Evolutionary conservation across 495 filamentous ascomycete genomes (phyloP).

Genomic region (Neurospora sp.): DNA sequence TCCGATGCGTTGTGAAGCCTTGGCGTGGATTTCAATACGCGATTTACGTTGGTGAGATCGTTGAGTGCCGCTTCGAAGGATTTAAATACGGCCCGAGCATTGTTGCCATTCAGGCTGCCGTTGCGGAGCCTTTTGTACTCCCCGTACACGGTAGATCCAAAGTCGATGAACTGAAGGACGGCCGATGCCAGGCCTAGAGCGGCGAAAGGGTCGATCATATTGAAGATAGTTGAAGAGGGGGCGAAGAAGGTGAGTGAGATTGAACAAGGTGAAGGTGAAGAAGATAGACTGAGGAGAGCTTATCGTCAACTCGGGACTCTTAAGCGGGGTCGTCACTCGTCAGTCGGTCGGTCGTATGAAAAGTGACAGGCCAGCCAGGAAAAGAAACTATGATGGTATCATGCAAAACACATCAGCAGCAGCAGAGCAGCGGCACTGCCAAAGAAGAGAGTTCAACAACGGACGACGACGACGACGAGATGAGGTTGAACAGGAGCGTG

Average conservation of each 20-base stretch:
- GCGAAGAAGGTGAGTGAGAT: not conserved
- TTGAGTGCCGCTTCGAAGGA: not conserved
- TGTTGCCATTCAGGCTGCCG: not conserved
- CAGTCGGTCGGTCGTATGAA: not conserved
- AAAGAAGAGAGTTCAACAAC: not conserved
- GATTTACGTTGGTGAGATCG: not conserved
- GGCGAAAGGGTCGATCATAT: constrained; percentile 5
- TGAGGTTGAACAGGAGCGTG: not conserved
- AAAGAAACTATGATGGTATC: not conserved
- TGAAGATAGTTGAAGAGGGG: not conserved
- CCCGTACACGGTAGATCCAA: not conserved
- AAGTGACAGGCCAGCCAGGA: not conserved
- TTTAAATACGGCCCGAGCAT: not conserved
- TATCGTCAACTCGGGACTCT: not conserved
- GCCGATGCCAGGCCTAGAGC: constrained; percentile 9
- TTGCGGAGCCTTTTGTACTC: not conserved
- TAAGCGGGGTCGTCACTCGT: not conserved
- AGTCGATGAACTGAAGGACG: constrained; percentile 10
- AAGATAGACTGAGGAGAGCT: not conserved
- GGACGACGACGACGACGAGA: not conserved
- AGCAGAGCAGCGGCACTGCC: not conserved
- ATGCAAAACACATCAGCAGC: not conserved
- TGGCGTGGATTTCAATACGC: not conserved
- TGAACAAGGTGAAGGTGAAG: not conserved
- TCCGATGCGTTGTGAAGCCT: not conserved